Percentiles rank a stretch among this genome's conserved stretches.
Conservation (phyloP, 495 filamentous ascomycete species). For the Hyaloscypha bicolor region DNA sequence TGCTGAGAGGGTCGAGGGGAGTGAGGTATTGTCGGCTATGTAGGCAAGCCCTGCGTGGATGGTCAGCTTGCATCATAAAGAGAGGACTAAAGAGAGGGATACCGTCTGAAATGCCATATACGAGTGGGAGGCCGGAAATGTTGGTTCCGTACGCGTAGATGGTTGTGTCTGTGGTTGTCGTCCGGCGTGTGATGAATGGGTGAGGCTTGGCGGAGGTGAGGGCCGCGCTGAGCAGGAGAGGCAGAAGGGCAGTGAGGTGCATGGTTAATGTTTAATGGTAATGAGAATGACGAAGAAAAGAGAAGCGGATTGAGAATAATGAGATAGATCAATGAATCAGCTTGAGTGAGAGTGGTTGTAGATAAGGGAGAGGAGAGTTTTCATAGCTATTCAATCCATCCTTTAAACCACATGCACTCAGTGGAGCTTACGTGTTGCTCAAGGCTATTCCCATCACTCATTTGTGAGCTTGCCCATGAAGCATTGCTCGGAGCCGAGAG, state of each 20-base stretch:
- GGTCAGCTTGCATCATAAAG: too few species aligned
- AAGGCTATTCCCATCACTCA: too few species aligned
- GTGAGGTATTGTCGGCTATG: background rate
- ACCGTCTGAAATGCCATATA: background rate
- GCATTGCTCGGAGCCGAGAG: too few species aligned
- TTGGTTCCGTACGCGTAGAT: conserved; percentile 6
- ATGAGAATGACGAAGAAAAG: background rate
- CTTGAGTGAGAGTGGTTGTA: background rate
- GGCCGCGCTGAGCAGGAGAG: background rate
- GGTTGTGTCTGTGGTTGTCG: background rate
- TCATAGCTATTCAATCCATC: too few species aligned
- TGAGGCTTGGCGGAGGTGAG: background rate
- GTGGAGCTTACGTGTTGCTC: too few species aligned
- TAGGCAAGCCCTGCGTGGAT: background rate
- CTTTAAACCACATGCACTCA: too few species aligned
- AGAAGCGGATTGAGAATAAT: background rate
- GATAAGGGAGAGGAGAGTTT: background rate
- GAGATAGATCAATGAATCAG: too few species aligned
- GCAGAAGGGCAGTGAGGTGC: background rate
- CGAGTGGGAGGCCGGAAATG: background rate
- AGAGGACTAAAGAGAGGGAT: too few species aligned
- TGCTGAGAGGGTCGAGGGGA: background rate
- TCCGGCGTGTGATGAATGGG: background rate
- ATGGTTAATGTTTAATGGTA: background rate
- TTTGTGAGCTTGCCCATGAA: too few species aligned